Evolutionary conservation across 768 basidiomycete genomes (phyloP).

Genomic region (Lactarius pseudohatsudake): DNA sequence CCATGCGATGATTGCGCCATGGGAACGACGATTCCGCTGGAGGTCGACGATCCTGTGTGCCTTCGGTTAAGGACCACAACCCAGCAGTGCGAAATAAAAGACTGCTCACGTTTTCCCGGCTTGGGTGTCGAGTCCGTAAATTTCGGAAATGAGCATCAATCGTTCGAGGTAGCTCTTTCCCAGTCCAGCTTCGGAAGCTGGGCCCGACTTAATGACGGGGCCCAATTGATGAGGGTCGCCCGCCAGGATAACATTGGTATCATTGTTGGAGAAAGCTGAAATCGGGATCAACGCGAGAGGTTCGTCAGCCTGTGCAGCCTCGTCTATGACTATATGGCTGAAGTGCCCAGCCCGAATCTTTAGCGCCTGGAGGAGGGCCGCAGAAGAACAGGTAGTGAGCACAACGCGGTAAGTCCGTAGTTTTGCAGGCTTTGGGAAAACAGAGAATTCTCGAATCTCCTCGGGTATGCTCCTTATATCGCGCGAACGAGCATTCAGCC

Average conservation of each 20-base stretch:
- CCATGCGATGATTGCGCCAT: constrained; percentile 49
- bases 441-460: constrained; percentile 40
- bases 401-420: constrained; percentile 50
- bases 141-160: constrained; percentile 35
- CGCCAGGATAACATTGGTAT: constrained; percentile 41
- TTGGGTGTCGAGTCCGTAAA: constrained; percentile 34
- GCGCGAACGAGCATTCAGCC: constrained; percentile 54
- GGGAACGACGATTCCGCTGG: constrained; percentile 28
- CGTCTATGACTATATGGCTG: constrained; percentile 61
- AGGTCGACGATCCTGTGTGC: constrained; percentile 30
- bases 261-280: constrained; percentile 34
- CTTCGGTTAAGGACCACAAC: neutral
- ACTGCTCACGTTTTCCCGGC: constrained; percentile 37
- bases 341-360: constrained; percentile 56
- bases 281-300: constrained; percentile 54
- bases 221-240: constrained; percentile 43
- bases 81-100: neutral
- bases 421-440: constrained; percentile 37
- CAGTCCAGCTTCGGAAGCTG: constrained; percentile 35
- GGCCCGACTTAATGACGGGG: constrained; percentile 38
- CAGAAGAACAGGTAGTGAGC: constrained; percentile 59
- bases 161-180: constrained; percentile 39
- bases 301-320: constrained; percentile 64
- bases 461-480: constrained; percentile 38
- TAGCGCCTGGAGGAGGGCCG: constrained; percentile 46